Evolutionary conservation across 139 green algal genomes (phyloP).

Genomic region (Closterium sp.): DNA sequence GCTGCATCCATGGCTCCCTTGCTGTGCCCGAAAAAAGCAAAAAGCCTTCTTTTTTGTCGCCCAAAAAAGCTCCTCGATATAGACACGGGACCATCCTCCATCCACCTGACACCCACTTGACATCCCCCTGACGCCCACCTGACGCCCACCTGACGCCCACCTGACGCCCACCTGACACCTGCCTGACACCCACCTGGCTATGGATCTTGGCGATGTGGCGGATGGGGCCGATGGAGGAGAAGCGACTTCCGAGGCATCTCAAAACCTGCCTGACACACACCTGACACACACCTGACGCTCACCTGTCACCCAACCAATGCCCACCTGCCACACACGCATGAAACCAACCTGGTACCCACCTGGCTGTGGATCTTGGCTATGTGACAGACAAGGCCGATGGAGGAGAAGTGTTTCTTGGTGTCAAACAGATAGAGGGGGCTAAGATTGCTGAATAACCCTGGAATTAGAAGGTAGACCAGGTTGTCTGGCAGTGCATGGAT

Average conservation of each 20-base stretch:
- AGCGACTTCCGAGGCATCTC: background rate
- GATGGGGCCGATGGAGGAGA: slow-evolving; percentile 13
- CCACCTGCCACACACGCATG: no score
- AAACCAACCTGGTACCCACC: background rate
- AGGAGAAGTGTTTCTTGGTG: slow-evolving; percentile 13
- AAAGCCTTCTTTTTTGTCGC: slow-evolving; percentile 10
- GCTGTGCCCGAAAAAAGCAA: no score
- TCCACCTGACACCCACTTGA: background rate
- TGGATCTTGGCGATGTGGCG: slow-evolving; percentile 37
- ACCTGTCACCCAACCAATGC: no score
- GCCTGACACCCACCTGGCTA: slow-evolving; percentile 5
- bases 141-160: no score
- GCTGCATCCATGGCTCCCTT: no score
- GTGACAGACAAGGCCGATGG: slow-evolving; percentile 28
- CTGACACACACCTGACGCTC: slow-evolving; percentile 18
- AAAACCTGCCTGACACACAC: slow-evolving; percentile 16
- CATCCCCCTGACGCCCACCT: no score
- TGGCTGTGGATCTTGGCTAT: slow-evolving; percentile 41
- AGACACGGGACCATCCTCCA: no score
- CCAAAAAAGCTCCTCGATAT: slow-evolving; percentile 43
- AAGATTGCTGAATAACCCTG: slow-evolving; percentile 46
- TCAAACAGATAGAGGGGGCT: slow-evolving; percentile 1
- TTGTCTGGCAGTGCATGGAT: slow-evolving; percentile 31
- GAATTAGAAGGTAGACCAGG: slow-evolving; percentile 33
- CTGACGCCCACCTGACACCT: no score